Base-by-base conservation (phyloP, 306 rosid genomes). In the Lathyrus aphaca region DNA sequence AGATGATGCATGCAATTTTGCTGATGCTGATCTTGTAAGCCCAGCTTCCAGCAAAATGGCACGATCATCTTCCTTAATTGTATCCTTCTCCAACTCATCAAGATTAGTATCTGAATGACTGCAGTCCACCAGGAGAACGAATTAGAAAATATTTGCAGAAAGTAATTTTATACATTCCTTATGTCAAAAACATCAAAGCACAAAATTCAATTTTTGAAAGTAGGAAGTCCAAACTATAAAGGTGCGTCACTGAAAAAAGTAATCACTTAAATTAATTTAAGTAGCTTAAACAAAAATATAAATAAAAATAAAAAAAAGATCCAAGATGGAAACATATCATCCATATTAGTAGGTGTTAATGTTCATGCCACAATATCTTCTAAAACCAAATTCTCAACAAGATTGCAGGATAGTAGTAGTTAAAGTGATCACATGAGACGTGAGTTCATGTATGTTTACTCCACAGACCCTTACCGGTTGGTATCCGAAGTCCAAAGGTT, bases 31-130 rank as follows among this genome's bases (percentile, higher is more conserved):
- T 87, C 86, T 83, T 15, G 92, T 13, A 77, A 95, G 92, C 77
- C 97, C 97, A 68, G 96, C 80, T 87, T 95, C 99, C 71, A 95
- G 86, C 77, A 91, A 81, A 80, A 79, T 86, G 74, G 92, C 86
- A 69, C 86, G 85, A 68, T 91, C 99, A 80, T 89, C 99, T 74
- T 91, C 94, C 80, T 88, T 87, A 70, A 75, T 75, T 45, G 86
- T 56, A 70, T 87, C 96, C 77, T 84, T 88, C 61, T 83, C 98
- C 83, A 94, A 74, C 77, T 91, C 96, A 58, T 83, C 97, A 66
- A 95, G 99, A 83, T 69, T 82, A 66, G 55, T 72, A 71, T 95
- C 99, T 71, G 99, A 89, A 76, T 91, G 99, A 72, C 99, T 95
- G 84, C 64, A 86, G 64, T 59, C 37, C 74, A 75, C 44, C 63